Conservation (phyloP, 1,139 yeast species). For the Kodamaea suecica region DNA sequence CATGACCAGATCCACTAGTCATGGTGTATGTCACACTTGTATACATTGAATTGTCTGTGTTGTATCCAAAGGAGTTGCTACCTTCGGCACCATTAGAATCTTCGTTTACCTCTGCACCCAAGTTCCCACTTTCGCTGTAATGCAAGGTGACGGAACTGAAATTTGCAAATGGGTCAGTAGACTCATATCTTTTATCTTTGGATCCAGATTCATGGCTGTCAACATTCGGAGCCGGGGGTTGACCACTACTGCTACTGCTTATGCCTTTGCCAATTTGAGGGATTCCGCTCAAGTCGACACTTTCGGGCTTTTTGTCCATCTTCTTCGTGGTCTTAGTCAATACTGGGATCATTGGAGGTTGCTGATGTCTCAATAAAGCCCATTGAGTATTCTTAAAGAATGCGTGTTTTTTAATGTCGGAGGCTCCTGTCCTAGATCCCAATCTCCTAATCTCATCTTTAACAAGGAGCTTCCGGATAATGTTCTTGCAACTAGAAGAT, state of each 20-base stretch:
- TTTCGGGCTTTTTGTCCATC: conserved; percentile 22
- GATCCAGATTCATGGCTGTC: conserved; percentile 6
- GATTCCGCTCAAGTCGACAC: conserved; percentile 21
- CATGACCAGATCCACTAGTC: conserved; percentile 21
- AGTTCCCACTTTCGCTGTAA: conserved; percentile 49
- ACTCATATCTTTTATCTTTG: conserved; percentile 19
- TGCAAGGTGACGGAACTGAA: conserved; percentile 89
- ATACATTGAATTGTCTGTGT: conserved; percentile 47
- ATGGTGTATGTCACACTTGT: conserved; percentile 68
- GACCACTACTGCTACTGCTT: neutral
- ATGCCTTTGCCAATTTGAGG: conserved; percentile 3
- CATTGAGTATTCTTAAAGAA: conserved; percentile 90
- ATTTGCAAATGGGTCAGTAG: conserved; percentile 75
- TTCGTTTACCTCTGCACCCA: conserved; percentile 30
- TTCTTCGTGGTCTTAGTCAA: conserved; percentile 53
- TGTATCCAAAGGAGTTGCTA: conserved; percentile 18
- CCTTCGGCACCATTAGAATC: conserved; percentile 16
- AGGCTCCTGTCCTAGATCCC: conserved; percentile 92
- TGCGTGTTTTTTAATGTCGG: conserved; percentile 85
- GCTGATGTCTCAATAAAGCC: conserved; percentile 89
- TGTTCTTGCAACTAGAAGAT: conserved; percentile 70
- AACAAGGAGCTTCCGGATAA: conserved; percentile 75
- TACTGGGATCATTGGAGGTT: conserved; percentile 93
- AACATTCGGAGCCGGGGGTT: neutral
- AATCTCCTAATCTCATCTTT: conserved; percentile 86